Percentiles rank a stretch among this genome's conserved stretches.
These are phyloP conservation scores for Diaporthe nobilis DNA, from an alignment of 2,329 filamentous ascomycete genomes.

Conservation along the genomic window DNA sequence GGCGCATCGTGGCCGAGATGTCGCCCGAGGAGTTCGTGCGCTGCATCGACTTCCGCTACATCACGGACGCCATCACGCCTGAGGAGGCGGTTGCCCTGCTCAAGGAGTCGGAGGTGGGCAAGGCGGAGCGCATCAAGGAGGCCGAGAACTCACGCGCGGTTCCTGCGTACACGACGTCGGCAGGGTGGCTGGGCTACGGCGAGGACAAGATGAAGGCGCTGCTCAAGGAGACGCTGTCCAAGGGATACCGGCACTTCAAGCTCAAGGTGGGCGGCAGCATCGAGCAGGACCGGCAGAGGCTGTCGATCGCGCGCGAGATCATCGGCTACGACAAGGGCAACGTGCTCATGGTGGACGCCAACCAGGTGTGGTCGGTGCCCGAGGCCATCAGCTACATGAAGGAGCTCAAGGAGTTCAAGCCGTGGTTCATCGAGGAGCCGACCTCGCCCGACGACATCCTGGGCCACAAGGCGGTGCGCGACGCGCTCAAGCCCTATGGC, in stretches of 20 bases:
- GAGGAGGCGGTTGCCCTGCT: slow-evolving; percentile 84
- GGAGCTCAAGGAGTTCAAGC: slow-evolving; percentile 84
- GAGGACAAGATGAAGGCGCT: slow-evolving; percentile 88
- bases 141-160: slow-evolving; percentile 82
- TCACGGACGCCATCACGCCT: slow-evolving; percentile 91
- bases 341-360: slow-evolving; percentile 92
- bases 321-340: slow-evolving; percentile 88
- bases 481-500: slow-evolving; percentile 80
- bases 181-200: slow-evolving; percentile 92
- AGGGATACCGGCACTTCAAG: slow-evolving; percentile 91
- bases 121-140: slow-evolving; percentile 79
- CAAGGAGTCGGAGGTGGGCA: slow-evolving; percentile 74
- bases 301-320: slow-evolving; percentile 82
- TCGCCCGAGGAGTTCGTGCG: slow-evolving; percentile 86
- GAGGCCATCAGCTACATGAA: slow-evolving; percentile 92
- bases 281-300: slow-evolving; percentile 78
- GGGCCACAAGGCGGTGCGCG: slow-evolving; percentile 87
- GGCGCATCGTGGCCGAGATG: slow-evolving; percentile 93
- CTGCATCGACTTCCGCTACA: slow-evolving; percentile 95
- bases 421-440: slow-evolving; percentile 96
- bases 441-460: slow-evolving; percentile 92
- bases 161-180: slow-evolving; percentile 90
- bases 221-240: slow-evolving; percentile 79
- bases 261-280: slow-evolving; percentile 86
- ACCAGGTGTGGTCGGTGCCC: slow-evolving; percentile 92